Evolutionary conservation across 306 rosid genomes (phyloP).

Genomic region (Rosa lucieae): DNA sequence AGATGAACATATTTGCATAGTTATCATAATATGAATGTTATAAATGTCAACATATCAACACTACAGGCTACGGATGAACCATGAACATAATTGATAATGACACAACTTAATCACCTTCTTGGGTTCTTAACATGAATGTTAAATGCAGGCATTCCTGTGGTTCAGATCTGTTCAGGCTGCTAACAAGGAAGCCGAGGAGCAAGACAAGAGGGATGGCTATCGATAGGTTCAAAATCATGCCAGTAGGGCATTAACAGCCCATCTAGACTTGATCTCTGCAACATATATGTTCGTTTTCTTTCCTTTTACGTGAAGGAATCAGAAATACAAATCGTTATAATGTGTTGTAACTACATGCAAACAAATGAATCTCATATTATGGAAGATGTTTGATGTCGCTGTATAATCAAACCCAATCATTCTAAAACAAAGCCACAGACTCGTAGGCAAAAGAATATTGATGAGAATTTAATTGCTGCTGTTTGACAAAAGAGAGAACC

Average conservation of each 20-base stretch:
- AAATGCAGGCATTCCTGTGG: conserved; percentile 79
- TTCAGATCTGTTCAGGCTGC: conserved; percentile 85
- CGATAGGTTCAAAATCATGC: conserved; percentile 24
- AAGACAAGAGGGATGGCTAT: conserved; percentile 90
- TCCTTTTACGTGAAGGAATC: conserved; percentile 4
- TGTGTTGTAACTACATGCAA: background rate
- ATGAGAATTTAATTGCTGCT: background rate
- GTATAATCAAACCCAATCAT: background rate
- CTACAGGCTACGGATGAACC: background rate
- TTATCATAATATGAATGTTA: background rate
- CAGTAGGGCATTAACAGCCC: background rate
- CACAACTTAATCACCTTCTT: background rate
- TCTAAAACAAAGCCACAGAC: background rate
- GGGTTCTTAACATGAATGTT: conserved; percentile 22
- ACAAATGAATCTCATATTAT: conserved; percentile 3
- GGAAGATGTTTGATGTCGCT: background rate
- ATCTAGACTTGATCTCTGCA: background rate
- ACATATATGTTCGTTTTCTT: background rate
- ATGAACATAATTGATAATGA: background rate
- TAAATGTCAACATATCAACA: background rate
- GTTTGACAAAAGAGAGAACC: background rate
- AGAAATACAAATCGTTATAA: background rate
- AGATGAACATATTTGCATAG: background rate
- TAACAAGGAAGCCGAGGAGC: conserved; percentile 96
- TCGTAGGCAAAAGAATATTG: background rate